phyloP scores from a whole-genome alignment of 148 eudicot species.

The Silene conica region DNA sequence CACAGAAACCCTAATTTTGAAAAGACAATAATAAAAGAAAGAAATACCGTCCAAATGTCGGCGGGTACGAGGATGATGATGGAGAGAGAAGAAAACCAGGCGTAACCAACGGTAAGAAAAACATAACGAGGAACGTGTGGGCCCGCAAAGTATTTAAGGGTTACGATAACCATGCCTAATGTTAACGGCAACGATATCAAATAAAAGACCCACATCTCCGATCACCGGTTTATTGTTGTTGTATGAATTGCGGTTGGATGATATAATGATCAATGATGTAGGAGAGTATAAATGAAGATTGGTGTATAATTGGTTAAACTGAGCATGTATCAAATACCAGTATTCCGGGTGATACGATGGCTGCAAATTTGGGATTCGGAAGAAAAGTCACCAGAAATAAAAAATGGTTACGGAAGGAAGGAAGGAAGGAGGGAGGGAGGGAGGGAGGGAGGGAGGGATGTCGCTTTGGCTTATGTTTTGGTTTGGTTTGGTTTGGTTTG shows the following conservation, averaged over 20 bases:
- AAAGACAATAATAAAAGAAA: no score
- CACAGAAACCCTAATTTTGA: neutral
- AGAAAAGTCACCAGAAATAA: neutral
- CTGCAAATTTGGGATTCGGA: neutral
- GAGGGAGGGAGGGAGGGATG: neutral
- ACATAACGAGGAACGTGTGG: slow-evolving; percentile 78
- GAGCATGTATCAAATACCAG: neutral
- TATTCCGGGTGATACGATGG: neutral
- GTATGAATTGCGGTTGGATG: neutral
- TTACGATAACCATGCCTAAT: slow-evolving; percentile 66
- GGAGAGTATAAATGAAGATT: no score
- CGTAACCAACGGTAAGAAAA: slow-evolving; percentile 75
- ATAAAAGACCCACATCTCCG: slow-evolving; percentile 78
- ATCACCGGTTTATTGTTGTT: neutral
- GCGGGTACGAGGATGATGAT: slow-evolving; percentile 92
- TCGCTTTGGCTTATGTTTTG: neutral
- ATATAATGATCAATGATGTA: no score
- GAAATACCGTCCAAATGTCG: slow-evolving; percentile 84
- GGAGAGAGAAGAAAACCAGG: slow-evolving; percentile 91
- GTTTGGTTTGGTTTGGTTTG: neutral
- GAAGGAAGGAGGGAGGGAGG: neutral
- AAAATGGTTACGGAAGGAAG: neutral
- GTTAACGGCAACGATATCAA: slow-evolving; percentile 85
- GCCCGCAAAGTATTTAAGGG: slow-evolving; percentile 73
- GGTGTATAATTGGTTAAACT: neutral